These are phyloP conservation scores for Apiospora arundinis DNA, from an alignment of 2,329 filamentous ascomycete genomes.

Conservation along the genomic window DNA sequence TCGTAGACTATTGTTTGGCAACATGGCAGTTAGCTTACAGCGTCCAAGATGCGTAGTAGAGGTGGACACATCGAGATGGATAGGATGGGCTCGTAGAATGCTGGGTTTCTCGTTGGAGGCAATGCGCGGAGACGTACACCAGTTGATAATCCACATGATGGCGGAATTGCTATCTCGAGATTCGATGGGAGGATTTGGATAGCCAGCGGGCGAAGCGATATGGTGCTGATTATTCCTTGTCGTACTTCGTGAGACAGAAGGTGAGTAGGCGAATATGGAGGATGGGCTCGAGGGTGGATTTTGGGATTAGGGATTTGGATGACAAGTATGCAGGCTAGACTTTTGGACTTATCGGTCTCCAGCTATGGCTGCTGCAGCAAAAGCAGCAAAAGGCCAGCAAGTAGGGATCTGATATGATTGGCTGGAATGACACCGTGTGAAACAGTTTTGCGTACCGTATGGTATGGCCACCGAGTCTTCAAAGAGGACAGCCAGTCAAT, in stretches of 20 bases:
- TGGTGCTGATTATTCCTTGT: constrained; percentile 4
- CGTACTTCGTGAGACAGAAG: constrained; percentile 8
- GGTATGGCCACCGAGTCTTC: background rate
- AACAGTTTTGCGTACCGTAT: background rate
- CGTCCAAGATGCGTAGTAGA: background rate
- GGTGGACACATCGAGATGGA: background rate
- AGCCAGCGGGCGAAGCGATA: background rate
- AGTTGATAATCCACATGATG: constrained; percentile 93
- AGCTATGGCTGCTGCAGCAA: background rate
- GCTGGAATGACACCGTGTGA: background rate
- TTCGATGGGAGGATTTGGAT: background rate
- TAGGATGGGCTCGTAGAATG: constrained; percentile 17
- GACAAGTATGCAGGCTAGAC: constrained; percentile 8
- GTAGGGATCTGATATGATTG: background rate
- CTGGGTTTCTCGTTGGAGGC: constrained; percentile 21
- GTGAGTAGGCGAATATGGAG: background rate
- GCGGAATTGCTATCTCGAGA: constrained; percentile 23
- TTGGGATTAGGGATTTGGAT: constrained; percentile 5
- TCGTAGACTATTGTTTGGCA: constrained; percentile 73
- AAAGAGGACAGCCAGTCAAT: background rate
- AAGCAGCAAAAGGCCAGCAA: background rate
- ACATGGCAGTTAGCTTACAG: constrained; percentile 33
- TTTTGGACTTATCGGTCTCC: background rate
- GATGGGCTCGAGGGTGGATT: constrained; percentile 7
- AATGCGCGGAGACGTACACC: constrained; percentile 70